Evolutionary conservation across 208 protist genomes (phyloP).

Genomic region (Acanthamoeba castellanii): DNA sequence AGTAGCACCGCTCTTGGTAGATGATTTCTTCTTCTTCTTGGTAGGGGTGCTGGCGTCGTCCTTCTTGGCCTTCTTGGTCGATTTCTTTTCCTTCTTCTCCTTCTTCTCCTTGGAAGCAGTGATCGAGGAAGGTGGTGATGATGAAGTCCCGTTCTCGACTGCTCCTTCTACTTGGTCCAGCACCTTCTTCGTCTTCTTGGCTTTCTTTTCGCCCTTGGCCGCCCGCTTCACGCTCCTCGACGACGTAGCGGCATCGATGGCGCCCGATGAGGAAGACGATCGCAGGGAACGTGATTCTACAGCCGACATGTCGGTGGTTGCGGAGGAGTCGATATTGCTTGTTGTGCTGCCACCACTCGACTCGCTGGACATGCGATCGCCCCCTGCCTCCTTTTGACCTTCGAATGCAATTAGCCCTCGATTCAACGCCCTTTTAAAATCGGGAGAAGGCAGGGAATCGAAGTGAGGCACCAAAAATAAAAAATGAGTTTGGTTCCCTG

Average conservation of each 20-base stretch:
- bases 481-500: no score
- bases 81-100: conserved; percentile 46
- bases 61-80: background rate
- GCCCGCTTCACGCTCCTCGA: background rate
- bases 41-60: background rate
- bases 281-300: conserved; percentile 42
- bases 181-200: conserved; percentile 16
- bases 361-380: background rate
- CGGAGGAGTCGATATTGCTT: background rate
- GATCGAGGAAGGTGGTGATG: background rate
- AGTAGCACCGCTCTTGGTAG: background rate
- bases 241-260: background rate
- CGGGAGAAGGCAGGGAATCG: no score
- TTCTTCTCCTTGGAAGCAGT: background rate
- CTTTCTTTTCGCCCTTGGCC: conserved; percentile 18
- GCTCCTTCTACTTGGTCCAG: no score
- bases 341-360: background rate
- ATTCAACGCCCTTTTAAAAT: no score
- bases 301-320: background rate
- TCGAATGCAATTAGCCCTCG: no score
- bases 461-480: no score
- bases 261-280: conserved; percentile 22
- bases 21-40: conserved; percentile 38
- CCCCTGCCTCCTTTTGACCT: background rate
- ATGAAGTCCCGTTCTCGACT: background rate